phyloP scores from a whole-genome alignment of 495 filamentous ascomycete genomes.

The Penicillium subrubescens region DNA sequence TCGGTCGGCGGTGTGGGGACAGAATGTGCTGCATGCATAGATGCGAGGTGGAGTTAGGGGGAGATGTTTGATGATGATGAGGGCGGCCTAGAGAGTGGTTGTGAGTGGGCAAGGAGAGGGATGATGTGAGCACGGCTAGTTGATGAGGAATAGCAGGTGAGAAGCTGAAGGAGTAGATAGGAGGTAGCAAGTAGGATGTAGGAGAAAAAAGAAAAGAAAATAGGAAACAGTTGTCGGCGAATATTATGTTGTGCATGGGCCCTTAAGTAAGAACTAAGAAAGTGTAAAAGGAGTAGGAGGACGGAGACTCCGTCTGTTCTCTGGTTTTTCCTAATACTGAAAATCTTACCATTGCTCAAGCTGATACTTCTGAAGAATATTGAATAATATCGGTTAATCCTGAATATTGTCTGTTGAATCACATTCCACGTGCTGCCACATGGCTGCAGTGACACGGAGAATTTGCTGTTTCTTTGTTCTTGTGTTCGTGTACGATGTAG shows the following conservation, averaged over 20 bases:
- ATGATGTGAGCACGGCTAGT: neutral
- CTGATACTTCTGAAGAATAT: no score
- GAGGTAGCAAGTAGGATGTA: neutral
- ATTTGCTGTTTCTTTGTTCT: neutral
- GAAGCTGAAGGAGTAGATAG: neutral
- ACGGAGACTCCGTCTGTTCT: no score
- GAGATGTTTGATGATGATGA: neutral
- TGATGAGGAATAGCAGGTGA: neutral
- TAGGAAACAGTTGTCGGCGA: neutral
- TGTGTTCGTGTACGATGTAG: neutral
- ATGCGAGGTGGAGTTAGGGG: neutral
- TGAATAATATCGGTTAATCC: no score
- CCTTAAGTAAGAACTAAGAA: neutral
- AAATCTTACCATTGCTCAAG: no score
- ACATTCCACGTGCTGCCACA: neutral
- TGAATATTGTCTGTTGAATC: neutral
- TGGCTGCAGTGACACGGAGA: neutral
- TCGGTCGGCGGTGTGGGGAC: constrained; percentile 6
- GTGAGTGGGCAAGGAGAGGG: neutral
- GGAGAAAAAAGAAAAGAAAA: neutral
- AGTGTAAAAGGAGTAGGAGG: neutral
- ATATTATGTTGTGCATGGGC: neutral
- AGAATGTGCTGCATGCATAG: constrained; percentile 17
- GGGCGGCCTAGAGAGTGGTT: neutral
- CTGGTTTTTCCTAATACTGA: no score